Evolutionary conservation across 2,329 filamentous ascomycete genomes (phyloP), one percentile per base, ranked within the genome.

Genomic region (Calonectria hawksworthii): DNA sequence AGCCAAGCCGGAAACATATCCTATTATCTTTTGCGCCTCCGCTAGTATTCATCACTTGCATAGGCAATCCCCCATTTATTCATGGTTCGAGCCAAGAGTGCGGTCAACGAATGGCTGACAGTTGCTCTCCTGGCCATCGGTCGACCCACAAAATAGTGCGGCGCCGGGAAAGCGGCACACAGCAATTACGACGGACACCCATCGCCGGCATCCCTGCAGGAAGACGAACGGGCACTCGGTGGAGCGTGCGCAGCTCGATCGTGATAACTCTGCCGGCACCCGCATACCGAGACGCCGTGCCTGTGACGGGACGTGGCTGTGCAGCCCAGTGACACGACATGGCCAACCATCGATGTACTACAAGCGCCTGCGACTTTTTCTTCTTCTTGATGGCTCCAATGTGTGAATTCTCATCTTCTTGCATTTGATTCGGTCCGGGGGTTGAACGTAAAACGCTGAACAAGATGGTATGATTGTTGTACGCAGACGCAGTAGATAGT

Each of bases 251-350:
- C 23, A n/a, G 23, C n/a, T 10, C 8, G 6, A 61, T 41, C 56
- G 34, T 18, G n/a, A 61, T 28, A 6, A 16, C 34, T 18, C 10
- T 18, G 34, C 41, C 56, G n/a, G n/a, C 56, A 41, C 56, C 8
- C 14, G 34, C 56, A 61, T 61, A 23, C 23, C 34, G 56, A 41
- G 56, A 26, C 56, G 56, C 56, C n/a, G 16, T 21, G 56, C 9
- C 5, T 41, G 56, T 61, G 56, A 61, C 56, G 36, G 34, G 16
- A 28, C 16, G 56, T 38, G 56, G 56, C 56, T 38, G 56, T 61
- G 56, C 56, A 61, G 32, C 1, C n/a, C 13, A 26, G 34, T 26
- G 56, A 61, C 56, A 41, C 56, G 56, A 61, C 38, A 21, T 10
- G 56, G 34, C 56, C 56, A 61, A 61, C 56, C 56, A 61, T 16